A percentile compares a stretch with the other conserved stretches of the same genome.
Evolutionary conservation across 2,329 filamentous ascomycete genomes (phyloP).

Genomic region (Esteya vermicola): DNA sequence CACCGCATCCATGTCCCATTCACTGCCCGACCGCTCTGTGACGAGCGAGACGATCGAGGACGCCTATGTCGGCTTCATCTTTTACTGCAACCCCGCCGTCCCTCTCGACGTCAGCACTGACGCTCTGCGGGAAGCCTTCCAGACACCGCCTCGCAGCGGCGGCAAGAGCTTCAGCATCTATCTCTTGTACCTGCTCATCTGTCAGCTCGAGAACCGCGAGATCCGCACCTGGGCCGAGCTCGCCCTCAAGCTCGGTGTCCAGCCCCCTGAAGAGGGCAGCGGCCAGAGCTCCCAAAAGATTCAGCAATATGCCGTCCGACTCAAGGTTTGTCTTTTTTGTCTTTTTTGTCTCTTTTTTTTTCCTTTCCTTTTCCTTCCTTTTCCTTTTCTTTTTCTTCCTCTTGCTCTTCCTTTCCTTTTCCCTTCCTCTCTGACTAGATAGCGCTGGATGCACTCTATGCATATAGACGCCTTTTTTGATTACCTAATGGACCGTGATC

Average conservation of each 20-base stretch:
- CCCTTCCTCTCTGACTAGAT: too few species aligned
- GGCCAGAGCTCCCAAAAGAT: conserved; percentile 87
- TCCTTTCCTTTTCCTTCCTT: not conserved
- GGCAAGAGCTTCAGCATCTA: conserved; percentile 75
- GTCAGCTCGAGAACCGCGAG: conserved; percentile 64
- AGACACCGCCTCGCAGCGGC: conserved; percentile 70
- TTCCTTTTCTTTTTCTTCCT: not conserved
- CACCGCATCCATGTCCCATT: not conserved
- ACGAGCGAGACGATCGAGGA: conserved; percentile 61
- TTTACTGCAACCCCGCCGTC: conserved; percentile 82
- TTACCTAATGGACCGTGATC: conserved; percentile 64
- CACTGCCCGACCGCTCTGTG: conserved; percentile 36
- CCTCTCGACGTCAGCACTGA: conserved; percentile 53
- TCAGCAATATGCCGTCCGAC: conserved; percentile 81
- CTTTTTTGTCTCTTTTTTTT: too few species aligned
- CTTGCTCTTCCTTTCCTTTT: not conserved
- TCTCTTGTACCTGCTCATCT: conserved; percentile 62
- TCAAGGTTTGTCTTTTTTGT: conserved; percentile 57
- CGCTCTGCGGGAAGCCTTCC: conserved; percentile 62
- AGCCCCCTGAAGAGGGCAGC: conserved; percentile 66
- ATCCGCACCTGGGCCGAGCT: conserved; percentile 89
- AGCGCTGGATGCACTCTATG: conserved; percentile 96
- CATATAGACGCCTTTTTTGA: conserved; percentile 92
- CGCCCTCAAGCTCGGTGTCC: conserved; percentile 75
- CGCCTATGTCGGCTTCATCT: conserved; percentile 70